Conservation (phyloP, 768 basidiomycete genomes). For the Pilatotrama ljubarskyi region DNA sequence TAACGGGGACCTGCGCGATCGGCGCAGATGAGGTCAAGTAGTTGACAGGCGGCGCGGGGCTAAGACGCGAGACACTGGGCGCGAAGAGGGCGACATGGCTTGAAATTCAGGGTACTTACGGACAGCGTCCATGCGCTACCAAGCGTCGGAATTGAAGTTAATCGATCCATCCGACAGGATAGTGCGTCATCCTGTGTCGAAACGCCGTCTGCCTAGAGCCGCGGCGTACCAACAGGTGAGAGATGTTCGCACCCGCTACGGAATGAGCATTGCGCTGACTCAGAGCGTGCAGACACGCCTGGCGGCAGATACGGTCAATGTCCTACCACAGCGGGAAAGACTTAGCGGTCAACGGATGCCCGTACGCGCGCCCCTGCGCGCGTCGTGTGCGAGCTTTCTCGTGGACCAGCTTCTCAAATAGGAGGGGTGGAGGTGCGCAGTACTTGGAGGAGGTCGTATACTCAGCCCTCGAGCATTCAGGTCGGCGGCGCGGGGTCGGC, state of each 20-base stretch:
- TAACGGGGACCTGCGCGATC: neutral
- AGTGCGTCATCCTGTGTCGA: neutral
- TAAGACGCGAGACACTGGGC: neutral
- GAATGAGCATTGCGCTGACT: neutral
- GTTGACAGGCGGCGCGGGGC: neutral
- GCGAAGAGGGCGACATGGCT: neutral
- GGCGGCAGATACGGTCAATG: neutral
- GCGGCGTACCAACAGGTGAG: neutral
- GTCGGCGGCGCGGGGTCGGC: neutral
- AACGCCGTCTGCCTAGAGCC: neutral
- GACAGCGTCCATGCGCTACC: neutral
- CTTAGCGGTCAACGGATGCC: neutral
- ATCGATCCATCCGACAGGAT: neutral
- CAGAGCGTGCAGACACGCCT: neutral
- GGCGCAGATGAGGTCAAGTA: neutral
- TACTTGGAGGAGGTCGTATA: neutral
- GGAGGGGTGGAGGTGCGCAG: neutral
- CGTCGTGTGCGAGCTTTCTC: neutral
- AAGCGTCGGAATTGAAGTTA: neutral
- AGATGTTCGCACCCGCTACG: neutral
- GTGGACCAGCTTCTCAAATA: neutral
- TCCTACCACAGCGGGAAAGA: neutral
- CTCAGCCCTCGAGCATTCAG: neutral
- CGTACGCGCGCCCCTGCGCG: neutral
- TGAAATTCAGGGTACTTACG: neutral